These are phyloP conservation scores for Didymella segeticola DNA, from an alignment of 2,329 filamentous ascomycete species.

Conservation along the genomic window DNA sequence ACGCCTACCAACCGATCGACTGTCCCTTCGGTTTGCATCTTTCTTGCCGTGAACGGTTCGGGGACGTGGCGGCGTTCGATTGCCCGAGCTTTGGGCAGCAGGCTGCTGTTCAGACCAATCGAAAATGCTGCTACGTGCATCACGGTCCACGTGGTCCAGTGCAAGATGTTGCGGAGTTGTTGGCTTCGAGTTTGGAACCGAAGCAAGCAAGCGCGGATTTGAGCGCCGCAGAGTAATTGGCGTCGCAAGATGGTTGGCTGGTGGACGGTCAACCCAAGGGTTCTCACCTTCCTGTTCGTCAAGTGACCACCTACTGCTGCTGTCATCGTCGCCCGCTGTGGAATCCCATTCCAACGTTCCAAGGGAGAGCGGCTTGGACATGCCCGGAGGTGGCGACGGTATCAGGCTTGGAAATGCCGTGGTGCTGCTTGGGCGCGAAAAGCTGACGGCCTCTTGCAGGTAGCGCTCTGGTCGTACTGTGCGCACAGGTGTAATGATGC, in stretches of 20 bases:
- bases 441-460: conserved; percentile 46
- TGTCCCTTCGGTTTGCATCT: conserved; percentile 72
- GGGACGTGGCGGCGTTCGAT: conserved; percentile 68
- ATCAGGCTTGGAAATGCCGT: conserved; percentile 51
- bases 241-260: conserved; percentile 39
- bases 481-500: conserved; percentile 56
- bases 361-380: conserved; percentile 51
- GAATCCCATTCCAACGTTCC: conserved; percentile 51
- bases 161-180: conserved; percentile 49
- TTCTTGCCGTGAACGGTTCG: conserved; percentile 81
- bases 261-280: conserved; percentile 49
- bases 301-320: conserved; percentile 52
- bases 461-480: conserved; percentile 49
- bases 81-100: conserved; percentile 66
- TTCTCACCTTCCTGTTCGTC: conserved; percentile 48
- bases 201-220: conserved; percentile 38
- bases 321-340: conserved; percentile 47
- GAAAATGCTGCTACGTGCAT: conserved; percentile 71
- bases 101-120: conserved; percentile 76
- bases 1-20: conserved; percentile 70
- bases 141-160: conserved; percentile 48
- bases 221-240: conserved; percentile 44
- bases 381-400: conserved; percentile 54
- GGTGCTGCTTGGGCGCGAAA: conserved; percentile 33
- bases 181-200: conserved; percentile 45